phyloP scores from a whole-genome alignment of 2,329 filamentous ascomycete genomes.

The Dothistroma pini region DNA sequence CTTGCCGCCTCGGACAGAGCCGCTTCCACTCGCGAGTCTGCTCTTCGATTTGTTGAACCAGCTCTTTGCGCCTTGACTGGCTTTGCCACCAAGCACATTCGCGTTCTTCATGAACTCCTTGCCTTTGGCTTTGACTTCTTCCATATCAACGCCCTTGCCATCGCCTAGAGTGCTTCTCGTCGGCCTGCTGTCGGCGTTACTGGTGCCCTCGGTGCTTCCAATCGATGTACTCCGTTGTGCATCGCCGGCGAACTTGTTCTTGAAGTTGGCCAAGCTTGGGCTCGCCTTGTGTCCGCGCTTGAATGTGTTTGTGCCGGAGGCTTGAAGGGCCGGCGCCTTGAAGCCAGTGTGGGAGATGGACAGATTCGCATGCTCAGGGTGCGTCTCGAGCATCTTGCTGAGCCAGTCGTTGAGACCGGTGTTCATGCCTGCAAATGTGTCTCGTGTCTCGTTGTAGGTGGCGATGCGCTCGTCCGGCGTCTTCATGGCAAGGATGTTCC shows the following conservation, averaged over 20 bases:
- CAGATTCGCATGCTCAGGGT: slow-evolving; percentile 53
- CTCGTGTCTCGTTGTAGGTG: slow-evolving; percentile 68
- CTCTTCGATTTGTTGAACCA: slow-evolving; percentile 86
- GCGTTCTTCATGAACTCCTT: slow-evolving; percentile 87
- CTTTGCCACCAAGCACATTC: slow-evolving; percentile 65
- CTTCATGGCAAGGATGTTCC: slow-evolving; percentile 70
- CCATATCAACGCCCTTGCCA: slow-evolving; percentile 27
- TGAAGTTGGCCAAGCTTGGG: slow-evolving; percentile 24
- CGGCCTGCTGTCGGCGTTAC: slow-evolving; percentile 8
- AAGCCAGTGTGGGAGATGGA: slow-evolving; percentile 18
- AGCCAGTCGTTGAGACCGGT: slow-evolving; percentile 68
- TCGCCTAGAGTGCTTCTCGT: slow-evolving; percentile 7
- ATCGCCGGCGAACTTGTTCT: slow-evolving; percentile 18
- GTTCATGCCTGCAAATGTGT: slow-evolving; percentile 67
- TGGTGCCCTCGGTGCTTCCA: slow-evolving; percentile 24
- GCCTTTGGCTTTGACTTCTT: slow-evolving; percentile 68
- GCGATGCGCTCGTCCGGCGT: slow-evolving; percentile 65
- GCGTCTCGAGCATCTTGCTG: slow-evolving; percentile 44
- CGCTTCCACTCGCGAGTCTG: slow-evolving; percentile 56
- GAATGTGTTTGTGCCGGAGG: slow-evolving; percentile 6
- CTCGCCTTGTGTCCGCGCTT: slow-evolving; percentile 20
- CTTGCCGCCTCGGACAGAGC: slow-evolving; percentile 51
- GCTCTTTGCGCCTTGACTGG: slow-evolving; percentile 80
- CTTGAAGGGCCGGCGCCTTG: slow-evolving; percentile 19
- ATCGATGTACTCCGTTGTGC: slow-evolving; percentile 20